Evolutionary conservation across 805 yeast species (phyloP).

Genomic region (Clavispora santaluciae): DNA sequence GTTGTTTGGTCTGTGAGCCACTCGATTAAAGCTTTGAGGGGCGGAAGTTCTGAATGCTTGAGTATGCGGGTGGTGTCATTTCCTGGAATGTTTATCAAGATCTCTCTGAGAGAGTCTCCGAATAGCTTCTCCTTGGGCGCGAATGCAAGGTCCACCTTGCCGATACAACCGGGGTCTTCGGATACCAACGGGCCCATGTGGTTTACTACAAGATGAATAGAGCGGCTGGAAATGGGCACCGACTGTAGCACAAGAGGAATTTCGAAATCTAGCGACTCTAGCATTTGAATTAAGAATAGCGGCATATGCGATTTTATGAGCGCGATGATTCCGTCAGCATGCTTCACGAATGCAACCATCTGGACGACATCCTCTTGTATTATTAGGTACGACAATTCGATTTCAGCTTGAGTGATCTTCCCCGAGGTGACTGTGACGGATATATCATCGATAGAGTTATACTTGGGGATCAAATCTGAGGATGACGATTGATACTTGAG

Average conservation of each 20-base stretch:
- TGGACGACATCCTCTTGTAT: slow-evolving; percentile 4
- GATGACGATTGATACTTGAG: slow-evolving; percentile 8
- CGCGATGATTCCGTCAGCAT: slow-evolving; percentile 1
- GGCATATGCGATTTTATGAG: slow-evolving; percentile 6
- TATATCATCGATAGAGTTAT: slow-evolving; percentile 7
- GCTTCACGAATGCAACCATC: slow-evolving; percentile 6
- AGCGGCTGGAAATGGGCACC: not conserved
- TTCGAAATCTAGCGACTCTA: slow-evolving; percentile 9
- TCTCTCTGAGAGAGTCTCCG: slow-evolving; percentile 7
- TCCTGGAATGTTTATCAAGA: slow-evolving; percentile 5
- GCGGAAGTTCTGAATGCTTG: not conserved
- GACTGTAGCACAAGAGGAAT: slow-evolving; percentile 6
- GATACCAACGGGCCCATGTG: not conserved
- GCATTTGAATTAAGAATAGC: slow-evolving; percentile 6
- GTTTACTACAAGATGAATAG: slow-evolving; percentile 3
- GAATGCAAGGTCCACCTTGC: slow-evolving; percentile 9
- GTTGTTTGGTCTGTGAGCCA: slow-evolving; percentile 11
- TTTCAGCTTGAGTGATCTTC: not conserved
- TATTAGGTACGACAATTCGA: slow-evolving; percentile 4
- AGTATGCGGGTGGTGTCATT: slow-evolving; percentile 5
- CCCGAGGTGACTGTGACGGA: slow-evolving; percentile 1
- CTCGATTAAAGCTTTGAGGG: slow-evolving; percentile 4
- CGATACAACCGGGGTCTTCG: slow-evolving; percentile 2
- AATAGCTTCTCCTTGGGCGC: slow-evolving; percentile 6
- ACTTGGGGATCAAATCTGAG: slow-evolving; percentile 8